Conservation (phyloP, 495 filamentous ascomycete genomes). For the Eremomyces bilateralis region DNA sequence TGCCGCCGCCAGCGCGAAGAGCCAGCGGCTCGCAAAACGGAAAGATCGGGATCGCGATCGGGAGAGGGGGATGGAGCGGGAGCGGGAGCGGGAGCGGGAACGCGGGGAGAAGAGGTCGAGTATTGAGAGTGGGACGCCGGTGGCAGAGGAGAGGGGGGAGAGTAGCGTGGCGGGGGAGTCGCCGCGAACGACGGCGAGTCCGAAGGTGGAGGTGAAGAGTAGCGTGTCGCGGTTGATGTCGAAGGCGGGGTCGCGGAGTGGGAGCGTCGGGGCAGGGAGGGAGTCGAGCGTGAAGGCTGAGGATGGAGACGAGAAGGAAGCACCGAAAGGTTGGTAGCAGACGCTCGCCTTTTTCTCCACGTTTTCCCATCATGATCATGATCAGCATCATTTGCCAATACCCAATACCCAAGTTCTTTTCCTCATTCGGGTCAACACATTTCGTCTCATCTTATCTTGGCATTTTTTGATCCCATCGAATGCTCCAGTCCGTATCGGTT, state of each 20-base stretch:
- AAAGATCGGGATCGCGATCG: slow-evolving; percentile 29
- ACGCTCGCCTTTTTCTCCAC: too few relatives aligned
- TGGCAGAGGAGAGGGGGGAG: too few relatives aligned
- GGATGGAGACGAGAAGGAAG: slow-evolving; percentile 6
- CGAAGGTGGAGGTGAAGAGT: slow-evolving; percentile 8
- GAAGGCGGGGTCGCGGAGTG: slow-evolving; percentile 24
- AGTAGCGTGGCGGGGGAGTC: slow-evolving; percentile 10
- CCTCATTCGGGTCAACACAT: too few relatives aligned
- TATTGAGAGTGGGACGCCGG: too few relatives aligned
- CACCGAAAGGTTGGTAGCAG: too few relatives aligned
- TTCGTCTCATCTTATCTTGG: too few relatives aligned
- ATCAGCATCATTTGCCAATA: too few relatives aligned
- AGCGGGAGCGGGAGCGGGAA: slow-evolving; percentile 1
- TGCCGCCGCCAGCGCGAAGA: slow-evolving; percentile 15
- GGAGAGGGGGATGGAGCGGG: too few relatives aligned
- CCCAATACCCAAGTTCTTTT: too few relatives aligned
- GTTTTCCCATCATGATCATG: too few relatives aligned
- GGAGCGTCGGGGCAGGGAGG: slow-evolving; percentile 19
- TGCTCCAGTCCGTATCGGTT: not conserved
- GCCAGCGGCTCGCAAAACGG: slow-evolving; percentile 35
- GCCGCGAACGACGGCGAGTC: slow-evolving; percentile 8
- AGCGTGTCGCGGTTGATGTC: slow-evolving; percentile 19
- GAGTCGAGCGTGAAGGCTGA: slow-evolving; percentile 18
- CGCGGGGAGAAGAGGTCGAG: not conserved
- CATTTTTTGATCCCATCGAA: not conserved